These are phyloP conservation scores for Dictyostelium citrinum DNA, from an alignment of 78 protist species.

Conservation along the genomic window DNA sequence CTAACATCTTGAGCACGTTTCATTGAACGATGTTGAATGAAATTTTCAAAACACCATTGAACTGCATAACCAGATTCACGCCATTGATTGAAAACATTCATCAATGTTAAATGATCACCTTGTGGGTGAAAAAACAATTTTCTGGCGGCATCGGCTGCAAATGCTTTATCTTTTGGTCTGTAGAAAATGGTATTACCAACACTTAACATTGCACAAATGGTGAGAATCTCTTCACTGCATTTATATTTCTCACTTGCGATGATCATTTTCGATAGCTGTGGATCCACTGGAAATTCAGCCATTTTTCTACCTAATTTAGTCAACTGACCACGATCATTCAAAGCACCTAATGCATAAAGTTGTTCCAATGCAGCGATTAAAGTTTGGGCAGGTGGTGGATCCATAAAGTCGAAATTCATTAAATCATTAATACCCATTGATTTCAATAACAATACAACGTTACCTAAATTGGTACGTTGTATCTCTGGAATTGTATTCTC, in stretches of 20 bases:
- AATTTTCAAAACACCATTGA: conserved; percentile 97
- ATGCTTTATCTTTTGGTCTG: conserved; percentile 91
- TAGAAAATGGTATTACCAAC: conserved; percentile 92
- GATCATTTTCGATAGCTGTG: conserved; percentile 90
- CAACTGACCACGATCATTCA: conserved; percentile 97
- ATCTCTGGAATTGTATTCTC: conserved; percentile 97
- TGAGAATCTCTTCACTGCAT: conserved; percentile 68
- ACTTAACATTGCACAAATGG: conserved; percentile 94
- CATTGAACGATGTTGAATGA: conserved; percentile 94
- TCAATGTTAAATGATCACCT: conserved; percentile 96
- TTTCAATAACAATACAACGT: conserved; percentile 96
- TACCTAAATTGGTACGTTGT: conserved; percentile 97
- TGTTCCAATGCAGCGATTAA: conserved; percentile 97
- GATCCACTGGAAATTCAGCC: conserved; percentile 99
- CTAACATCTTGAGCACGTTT: conserved; percentile 94
- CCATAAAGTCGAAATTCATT: conserved; percentile 98
- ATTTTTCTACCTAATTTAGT: conserved; percentile 97
- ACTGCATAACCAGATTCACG: conserved; percentile 84
- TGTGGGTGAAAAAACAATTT: conserved; percentile 69
- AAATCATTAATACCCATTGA: conserved; percentile 97
- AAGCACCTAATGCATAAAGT: conserved; percentile 96
- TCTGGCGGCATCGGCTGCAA: conserved; percentile 89
- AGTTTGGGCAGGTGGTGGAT: conserved; percentile 99
- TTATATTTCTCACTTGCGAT: conserved; percentile 84
- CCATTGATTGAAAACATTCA: conserved; percentile 94